phyloP scores from a whole-genome alignment of 1,284 basidiomycete genomes.

The Coniferiporia weirii region DNA sequence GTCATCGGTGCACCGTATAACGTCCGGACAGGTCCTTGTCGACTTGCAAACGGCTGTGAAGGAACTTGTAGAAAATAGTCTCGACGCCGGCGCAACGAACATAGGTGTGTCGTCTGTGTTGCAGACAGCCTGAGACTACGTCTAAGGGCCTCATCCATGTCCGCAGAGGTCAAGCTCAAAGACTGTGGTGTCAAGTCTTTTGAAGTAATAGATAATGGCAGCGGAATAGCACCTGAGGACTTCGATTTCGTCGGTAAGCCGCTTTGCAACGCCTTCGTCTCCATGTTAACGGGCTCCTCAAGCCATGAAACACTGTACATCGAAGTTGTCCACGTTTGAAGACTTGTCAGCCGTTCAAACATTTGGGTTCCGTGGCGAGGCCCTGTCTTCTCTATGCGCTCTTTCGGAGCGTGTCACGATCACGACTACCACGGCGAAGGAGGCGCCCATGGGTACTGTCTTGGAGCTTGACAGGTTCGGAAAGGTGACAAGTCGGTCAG shows the following conservation, averaged over 20 bases:
- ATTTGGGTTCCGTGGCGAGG: slow-evolving; percentile 97
- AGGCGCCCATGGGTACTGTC: slow-evolving; percentile 74
- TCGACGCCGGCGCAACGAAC: slow-evolving; percentile 87
- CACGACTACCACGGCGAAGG: slow-evolving; percentile 66
- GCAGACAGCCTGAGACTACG: background rate
- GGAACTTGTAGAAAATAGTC: slow-evolving; percentile 93
- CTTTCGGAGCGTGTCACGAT: slow-evolving; percentile 69
- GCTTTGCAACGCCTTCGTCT: background rate
- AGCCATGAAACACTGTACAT: slow-evolving; percentile 93
- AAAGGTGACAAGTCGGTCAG: slow-evolving; percentile 41
- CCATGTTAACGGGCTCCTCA: slow-evolving; percentile 3
- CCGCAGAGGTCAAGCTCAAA: slow-evolving; percentile 85
- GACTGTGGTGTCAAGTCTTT: slow-evolving; percentile 83
- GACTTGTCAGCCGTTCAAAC: slow-evolving; percentile 76
- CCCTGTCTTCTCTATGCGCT: slow-evolving; percentile 89
- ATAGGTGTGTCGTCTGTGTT: slow-evolving; percentile 56
- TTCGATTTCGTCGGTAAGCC: slow-evolving; percentile 73
- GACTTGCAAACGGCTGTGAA: slow-evolving; percentile 94
- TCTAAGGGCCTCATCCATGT: background rate
- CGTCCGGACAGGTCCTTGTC: slow-evolving; percentile 92
- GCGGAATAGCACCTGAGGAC: slow-evolving; percentile 75
- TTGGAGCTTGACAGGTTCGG: slow-evolving; percentile 70
- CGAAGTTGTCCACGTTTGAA: slow-evolving; percentile 77
- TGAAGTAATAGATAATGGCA: slow-evolving; percentile 92
- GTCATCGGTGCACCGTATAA: slow-evolving; percentile 77